These are phyloP conservation scores for Coix lacrymajobi DNA, from an alignment of 176 grass and related monocot species.

Conservation along the genomic window DNA sequence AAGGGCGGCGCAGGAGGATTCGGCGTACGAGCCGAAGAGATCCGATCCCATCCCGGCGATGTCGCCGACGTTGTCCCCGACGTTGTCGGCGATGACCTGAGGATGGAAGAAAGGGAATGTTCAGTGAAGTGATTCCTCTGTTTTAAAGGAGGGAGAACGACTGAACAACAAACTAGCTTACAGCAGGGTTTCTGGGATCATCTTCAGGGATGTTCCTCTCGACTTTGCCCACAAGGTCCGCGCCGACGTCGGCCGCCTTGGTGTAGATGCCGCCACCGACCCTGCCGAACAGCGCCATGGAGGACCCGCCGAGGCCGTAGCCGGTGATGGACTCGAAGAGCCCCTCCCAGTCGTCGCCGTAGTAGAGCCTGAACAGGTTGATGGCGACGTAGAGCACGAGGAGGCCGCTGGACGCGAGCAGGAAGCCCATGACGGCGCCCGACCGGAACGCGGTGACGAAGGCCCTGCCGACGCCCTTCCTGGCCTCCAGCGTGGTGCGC, in stretches of 20 bases:
- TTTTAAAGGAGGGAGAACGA: neutral
- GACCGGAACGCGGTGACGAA: conserved; percentile 51
- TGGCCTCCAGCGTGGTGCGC: conserved; percentile 46
- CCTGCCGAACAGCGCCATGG: conserved; percentile 55
- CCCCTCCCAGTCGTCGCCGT: conserved; percentile 55
- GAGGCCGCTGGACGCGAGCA: conserved; percentile 45
- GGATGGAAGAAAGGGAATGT: neutral
- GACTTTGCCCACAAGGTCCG: conserved; percentile 54
- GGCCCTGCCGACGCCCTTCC: conserved; percentile 46
- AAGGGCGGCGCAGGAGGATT: conserved; percentile 50
- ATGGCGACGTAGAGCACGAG: conserved; percentile 44
- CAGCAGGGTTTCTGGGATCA: conserved; percentile 50
- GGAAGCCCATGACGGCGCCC: conserved; percentile 46
- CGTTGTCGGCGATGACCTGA: conserved; percentile 57
- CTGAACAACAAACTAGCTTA: neutral
- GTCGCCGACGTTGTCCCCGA: conserved; percentile 56
- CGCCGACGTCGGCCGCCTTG: conserved; percentile 49
- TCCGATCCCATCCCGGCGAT: conserved; percentile 59
- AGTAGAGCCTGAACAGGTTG: conserved; percentile 47
- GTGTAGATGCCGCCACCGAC: conserved; percentile 57
- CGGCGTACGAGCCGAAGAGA: conserved; percentile 54
- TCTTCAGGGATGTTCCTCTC: conserved; percentile 71
- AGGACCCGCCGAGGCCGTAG: conserved; percentile 54
- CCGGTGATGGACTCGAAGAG: conserved; percentile 57
- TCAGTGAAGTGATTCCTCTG: neutral